Base-by-base conservation (phyloP, 345 rosid species). In the Gossypioides kirkii region DNA sequence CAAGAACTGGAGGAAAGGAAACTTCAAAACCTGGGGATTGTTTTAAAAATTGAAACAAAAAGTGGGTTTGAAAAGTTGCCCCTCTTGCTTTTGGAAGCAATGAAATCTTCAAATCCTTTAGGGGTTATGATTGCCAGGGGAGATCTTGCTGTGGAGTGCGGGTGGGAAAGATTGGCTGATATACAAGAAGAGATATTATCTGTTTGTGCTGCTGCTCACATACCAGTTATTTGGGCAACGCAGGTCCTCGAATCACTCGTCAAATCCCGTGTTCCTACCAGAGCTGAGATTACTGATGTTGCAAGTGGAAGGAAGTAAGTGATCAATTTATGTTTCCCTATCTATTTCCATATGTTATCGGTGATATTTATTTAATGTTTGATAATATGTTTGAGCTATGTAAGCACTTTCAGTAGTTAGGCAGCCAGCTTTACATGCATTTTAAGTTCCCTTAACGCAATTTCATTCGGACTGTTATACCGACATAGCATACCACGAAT, bases 111-210 rank as follows among this genome's bases (percentile, higher is more conserved):
- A 9, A 87, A 89, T 82, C 94, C 89, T 28, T 63, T 89, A 12
- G 94, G 94, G 56, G 86, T 87, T 63, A 89, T 87, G 91, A 84
- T 89, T 77, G 94, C 91, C 20, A 68, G 91, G 80, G 94, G 94
- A 26, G 91, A 87, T 82, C 94, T 89, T 73, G 94, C 91, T 0
- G 94, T 89, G 42, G 94, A 89, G 72, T 87, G 94, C 75, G 94
- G 94, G 38, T 89, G 91, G 91, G 94, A 89, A 77, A 86, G 80
- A 66, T 77, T 89, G 70, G 88, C 90, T 72, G 81, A 81, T 74
- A 71, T 86, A 73, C 94, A 89, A 60, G 90, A 89, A n/a, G 91
- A 89, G 78, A 89, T 89, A 75, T 2, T 87, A 13, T 81, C 83
- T 70, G 22, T 84, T 69, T 87, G 88, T 49, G 74, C 63, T 55